Evolutionary conservation across 2,329 filamentous ascomycete genomes (phyloP).

Genomic region (Orbilia ellipsospora): DNA sequence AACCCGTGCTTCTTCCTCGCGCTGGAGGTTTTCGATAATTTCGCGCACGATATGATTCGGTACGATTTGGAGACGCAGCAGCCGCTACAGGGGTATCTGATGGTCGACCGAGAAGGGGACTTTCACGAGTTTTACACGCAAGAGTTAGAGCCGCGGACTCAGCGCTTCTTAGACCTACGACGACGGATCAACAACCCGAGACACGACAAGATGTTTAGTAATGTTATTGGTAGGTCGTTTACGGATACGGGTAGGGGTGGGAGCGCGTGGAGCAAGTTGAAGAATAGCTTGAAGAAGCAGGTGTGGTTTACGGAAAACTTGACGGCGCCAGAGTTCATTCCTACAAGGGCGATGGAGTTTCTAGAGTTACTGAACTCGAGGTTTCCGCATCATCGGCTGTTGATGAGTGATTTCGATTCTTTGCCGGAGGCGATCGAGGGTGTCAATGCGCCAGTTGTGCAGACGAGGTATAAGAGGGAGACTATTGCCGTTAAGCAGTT

Average conservation of each 20-base stretch:
- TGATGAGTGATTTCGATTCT: constrained; percentile 89
- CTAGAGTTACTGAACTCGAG: constrained; percentile 88
- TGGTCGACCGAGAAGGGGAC: constrained; percentile 85
- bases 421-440: constrained; percentile 85
- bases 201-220: constrained; percentile 52
- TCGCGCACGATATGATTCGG: constrained; percentile 91
- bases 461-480: constrained; percentile 86
- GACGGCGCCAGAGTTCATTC: constrained; percentile 88
- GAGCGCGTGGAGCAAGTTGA: constrained; percentile 58
- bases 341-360: constrained; percentile 94
- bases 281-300: constrained; percentile 71
- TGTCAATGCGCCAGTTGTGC: constrained; percentile 92
- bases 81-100: constrained; percentile 86
- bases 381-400: constrained; percentile 88
- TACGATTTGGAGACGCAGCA: constrained; percentile 85
- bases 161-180: constrained; percentile 84
- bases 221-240: constrained; percentile 53
- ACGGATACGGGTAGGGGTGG: constrained; percentile 37
- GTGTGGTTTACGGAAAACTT: constrained; percentile 78
- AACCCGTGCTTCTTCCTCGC: constrained; percentile 97
- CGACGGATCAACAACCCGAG: constrained; percentile 70
- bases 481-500: constrained; percentile 92
- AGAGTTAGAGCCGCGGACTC: constrained; percentile 81
- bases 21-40: constrained; percentile 98
- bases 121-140: constrained; percentile 94